phyloP scores from a whole-genome alignment of 2,329 filamentous ascomycete species.

The Neonectria faginata region DNA sequence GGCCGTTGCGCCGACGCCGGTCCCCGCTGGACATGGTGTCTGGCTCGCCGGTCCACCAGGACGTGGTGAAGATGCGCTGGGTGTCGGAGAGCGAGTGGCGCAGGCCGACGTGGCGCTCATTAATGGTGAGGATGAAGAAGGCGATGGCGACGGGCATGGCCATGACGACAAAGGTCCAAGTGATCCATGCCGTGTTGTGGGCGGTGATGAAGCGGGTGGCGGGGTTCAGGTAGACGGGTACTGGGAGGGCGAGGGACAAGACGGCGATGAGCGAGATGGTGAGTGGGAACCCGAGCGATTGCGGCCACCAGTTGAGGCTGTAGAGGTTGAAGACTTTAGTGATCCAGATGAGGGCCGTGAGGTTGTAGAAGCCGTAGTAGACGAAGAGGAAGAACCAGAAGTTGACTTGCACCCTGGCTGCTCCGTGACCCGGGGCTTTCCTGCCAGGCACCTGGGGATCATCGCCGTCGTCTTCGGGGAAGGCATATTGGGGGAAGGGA shows the following conservation, averaged over 20 bases:
- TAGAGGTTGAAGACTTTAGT: conserved; percentile 79
- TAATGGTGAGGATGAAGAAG: conserved; percentile 71
- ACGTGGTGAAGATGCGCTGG: conserved; percentile 74
- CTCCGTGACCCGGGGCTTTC: conserved; percentile 70
- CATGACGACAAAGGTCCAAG: conserved; percentile 78
- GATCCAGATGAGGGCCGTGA: conserved; percentile 76
- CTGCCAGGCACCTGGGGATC: conserved; percentile 45
- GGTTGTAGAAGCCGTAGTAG: conserved; percentile 77
- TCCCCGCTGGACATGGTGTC: conserved; percentile 60
- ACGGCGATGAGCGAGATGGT: conserved; percentile 72
- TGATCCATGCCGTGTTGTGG: conserved; percentile 76
- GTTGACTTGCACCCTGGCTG: conserved; percentile 72
- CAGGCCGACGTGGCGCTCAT: conserved; percentile 72
- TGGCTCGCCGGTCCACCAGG: conserved; percentile 73
- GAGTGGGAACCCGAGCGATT: conserved; percentile 72
- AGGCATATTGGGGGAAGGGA: conserved; percentile 72
- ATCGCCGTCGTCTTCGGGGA: conserved; percentile 58
- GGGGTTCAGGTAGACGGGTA: conserved; percentile 69
- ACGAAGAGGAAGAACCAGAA: conserved; percentile 80
- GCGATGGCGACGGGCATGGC: conserved; percentile 75
- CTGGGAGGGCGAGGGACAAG: conserved; percentile 68
- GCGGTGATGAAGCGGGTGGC: conserved; percentile 64
- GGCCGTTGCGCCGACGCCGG: conserved; percentile 54
- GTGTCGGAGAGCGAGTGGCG: conserved; percentile 73
- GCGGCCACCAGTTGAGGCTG: conserved; percentile 78